Evolutionary conservation across 805 yeast species (phyloP).

Genomic region (Yamadazyma sp.): DNA sequence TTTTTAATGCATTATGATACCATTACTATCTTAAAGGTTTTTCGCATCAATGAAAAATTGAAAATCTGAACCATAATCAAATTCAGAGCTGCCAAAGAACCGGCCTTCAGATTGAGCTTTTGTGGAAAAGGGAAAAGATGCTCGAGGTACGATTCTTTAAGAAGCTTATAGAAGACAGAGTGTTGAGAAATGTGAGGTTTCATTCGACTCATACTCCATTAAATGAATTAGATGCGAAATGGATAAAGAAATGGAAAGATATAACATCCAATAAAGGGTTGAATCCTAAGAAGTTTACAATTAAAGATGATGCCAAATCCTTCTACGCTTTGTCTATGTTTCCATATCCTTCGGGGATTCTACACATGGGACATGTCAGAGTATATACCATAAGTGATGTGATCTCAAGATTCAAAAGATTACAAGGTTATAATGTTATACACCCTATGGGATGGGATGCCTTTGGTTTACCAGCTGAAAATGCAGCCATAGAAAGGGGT

Average conservation of each 20-base stretch:
- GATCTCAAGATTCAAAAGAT: slow-evolving; percentile 70
- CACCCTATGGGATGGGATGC: slow-evolving; percentile 99
- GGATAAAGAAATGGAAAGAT: slow-evolving; percentile 47
- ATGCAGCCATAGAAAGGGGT: slow-evolving; percentile 89
- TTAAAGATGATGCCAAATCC: slow-evolving; percentile 6
- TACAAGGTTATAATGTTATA: slow-evolving; percentile 72
- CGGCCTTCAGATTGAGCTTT: too few relatives aligned
- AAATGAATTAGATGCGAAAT: slow-evolving; percentile 43
- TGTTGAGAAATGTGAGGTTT: too few relatives aligned
- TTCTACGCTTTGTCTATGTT: slow-evolving; percentile 82
- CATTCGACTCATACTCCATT: slow-evolving; percentile 1
- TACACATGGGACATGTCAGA: slow-evolving; percentile 92
- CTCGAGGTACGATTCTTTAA: too few relatives aligned
- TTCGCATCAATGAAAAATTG: too few relatives aligned
- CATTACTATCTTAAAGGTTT: too few relatives aligned
- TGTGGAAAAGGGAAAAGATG: too few relatives aligned
- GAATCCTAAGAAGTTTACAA: slow-evolving; percentile 30
- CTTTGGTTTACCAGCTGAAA: slow-evolving; percentile 97
- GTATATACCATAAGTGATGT: slow-evolving; percentile 91
- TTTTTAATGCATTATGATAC: too few relatives aligned
- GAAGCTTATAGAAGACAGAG: too few relatives aligned
- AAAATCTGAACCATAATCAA: too few relatives aligned
- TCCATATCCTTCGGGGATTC: slow-evolving; percentile 92
- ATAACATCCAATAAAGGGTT: slow-evolving; percentile 30
- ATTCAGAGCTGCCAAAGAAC: too few relatives aligned